These are phyloP conservation scores for Diospyros kaki DNA, from an alignment of 148 eudicot genomes.

Conservation along the genomic window DNA sequence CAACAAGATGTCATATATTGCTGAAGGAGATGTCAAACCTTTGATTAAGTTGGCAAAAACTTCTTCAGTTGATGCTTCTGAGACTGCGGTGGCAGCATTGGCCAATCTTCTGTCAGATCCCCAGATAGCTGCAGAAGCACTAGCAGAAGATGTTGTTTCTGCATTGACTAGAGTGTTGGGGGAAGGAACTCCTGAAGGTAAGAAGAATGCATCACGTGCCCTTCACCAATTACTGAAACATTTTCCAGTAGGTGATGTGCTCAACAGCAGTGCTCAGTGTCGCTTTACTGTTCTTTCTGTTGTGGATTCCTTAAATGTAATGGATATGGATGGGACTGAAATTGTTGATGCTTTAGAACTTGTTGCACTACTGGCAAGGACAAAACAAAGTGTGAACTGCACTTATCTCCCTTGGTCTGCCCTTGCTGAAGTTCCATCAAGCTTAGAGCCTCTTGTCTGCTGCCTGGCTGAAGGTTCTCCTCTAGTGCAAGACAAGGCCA, in stretches of 20 bases:
- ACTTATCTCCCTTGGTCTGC: constrained; percentile 45
- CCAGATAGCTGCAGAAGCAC: constrained; percentile 64
- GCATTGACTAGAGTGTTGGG: constrained; percentile 61
- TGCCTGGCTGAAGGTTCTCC: constrained; percentile 69
- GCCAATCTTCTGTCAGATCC: constrained; percentile 74
- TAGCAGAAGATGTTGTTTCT: constrained; percentile 75
- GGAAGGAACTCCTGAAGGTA: constrained; percentile 71
- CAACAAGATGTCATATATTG: constrained; percentile 53
- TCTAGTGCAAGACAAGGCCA: constrained; percentile 62
- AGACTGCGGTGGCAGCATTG: constrained; percentile 72
- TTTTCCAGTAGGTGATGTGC: constrained; percentile 62
- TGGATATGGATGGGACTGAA: constrained; percentile 58
- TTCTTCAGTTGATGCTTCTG: constrained; percentile 66
- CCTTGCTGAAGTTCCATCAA: constrained; percentile 57
- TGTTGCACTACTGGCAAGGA: constrained; percentile 52
- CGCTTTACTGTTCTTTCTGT: constrained; percentile 64
- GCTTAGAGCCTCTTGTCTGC: constrained; percentile 52
- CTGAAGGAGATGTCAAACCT: constrained; percentile 72
- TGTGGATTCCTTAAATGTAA: constrained; percentile 46
- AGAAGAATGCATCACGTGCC: constrained; percentile 65
- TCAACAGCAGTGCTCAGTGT: constrained; percentile 53
- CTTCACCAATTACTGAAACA: constrained; percentile 60
- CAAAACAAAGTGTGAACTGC: constrained; percentile 43
- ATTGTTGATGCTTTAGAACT: constrained; percentile 64
- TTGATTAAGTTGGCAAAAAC: constrained; percentile 76